Conservation (phyloP, 352 stramenopile species). For the Globisporangium splendens region DNA sequence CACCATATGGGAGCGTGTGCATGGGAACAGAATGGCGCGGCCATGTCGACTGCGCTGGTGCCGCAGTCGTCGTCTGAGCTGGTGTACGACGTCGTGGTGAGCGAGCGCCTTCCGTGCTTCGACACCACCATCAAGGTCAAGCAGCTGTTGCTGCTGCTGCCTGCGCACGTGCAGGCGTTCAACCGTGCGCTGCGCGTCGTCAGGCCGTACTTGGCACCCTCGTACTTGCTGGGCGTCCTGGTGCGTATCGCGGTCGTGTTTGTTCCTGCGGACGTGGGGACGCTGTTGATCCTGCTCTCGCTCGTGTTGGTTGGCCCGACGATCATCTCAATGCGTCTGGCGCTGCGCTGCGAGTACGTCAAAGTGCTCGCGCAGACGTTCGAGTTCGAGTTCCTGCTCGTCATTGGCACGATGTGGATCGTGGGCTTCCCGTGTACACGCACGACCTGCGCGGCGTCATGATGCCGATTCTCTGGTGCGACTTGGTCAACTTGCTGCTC, state of each 20-base stretch:
- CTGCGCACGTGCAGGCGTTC: slow-evolving; percentile 2
- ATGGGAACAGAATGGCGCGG: too few species aligned
- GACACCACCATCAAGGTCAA: slow-evolving; percentile 1
- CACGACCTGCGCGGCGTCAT: slow-evolving; percentile 8
- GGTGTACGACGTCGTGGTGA: slow-evolving; percentile 11
- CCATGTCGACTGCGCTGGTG: too few species aligned
- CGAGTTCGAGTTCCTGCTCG: slow-evolving; percentile 12
- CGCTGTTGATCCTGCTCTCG: slow-evolving; percentile 3
- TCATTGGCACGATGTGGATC: slow-evolving; percentile 9
- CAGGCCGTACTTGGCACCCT: not conserved
- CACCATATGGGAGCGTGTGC: too few species aligned
- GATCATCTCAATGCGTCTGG: slow-evolving; percentile 7
- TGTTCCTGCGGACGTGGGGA: not conserved
- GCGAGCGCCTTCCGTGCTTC: slow-evolving; percentile 4
- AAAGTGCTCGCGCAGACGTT: slow-evolving; percentile 10
- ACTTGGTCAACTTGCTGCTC: slow-evolving; percentile 17
- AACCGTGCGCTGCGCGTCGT: not conserved
- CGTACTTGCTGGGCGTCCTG: slow-evolving; percentile 5
- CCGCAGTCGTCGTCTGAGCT: not conserved
- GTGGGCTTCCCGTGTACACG: slow-evolving; percentile 1
- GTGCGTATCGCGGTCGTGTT: slow-evolving; percentile 8
- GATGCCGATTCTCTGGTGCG: slow-evolving; percentile 1
- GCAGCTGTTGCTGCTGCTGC: slow-evolving; percentile 1
- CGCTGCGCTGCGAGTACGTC: slow-evolving; percentile 12
- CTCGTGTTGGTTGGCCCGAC: slow-evolving; percentile 7